Evolutionary conservation across 441 rosid species (phyloP), one percentile per base, ranked within the genome.

Genomic region (Adansonia grandidieri): DNA sequence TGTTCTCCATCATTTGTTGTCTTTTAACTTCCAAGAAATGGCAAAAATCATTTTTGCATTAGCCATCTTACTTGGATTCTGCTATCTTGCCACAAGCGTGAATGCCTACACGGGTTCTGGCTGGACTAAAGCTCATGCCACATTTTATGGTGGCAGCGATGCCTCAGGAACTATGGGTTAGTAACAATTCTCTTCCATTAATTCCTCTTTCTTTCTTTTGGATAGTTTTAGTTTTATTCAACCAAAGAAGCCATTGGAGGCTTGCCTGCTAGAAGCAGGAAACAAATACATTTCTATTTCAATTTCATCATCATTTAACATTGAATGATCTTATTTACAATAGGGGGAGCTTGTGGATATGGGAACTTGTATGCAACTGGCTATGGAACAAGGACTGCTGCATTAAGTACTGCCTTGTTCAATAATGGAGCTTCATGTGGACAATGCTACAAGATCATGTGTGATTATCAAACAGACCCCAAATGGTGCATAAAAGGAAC

Each of bases 131-230:
- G 99, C 86, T 51, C 99, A 96, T 76, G 99, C 99, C 76, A 96
- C 99, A 0, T 96, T 96, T 82, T 96, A 96, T 78, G 99, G 99
- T 53, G 98, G 97, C 47, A 82, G 92, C 56, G 99, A 93, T 79
- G 99, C 99, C 76, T 93, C 99, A 0, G 99, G 99, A 80, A 96
- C 99, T 9, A 93, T 96, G 99, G 97, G 97, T 96, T 86, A 7
- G 82, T 14, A 17, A 1, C 58, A 44, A 7, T 22, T 61, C 40
- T 6, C 17, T 42, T 58, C 22, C 32, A 44, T 28, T 72, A 11
- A 9, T 48, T 1, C 14, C 54, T 24, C 9, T 72, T 8, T 5
- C 9, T 17, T 54, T 32, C 14, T 53, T 15, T 6, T 51, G 20
- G 17, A 2, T 51, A 58, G 19, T 9, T 19, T 17, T 4, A 53